A percentile compares a stretch with the other conserved stretches of the same genome.
These are phyloP conservation scores for Leccinum truebloodii DNA, from an alignment of 768 basidiomycete species.

Conservation along the genomic window DNA sequence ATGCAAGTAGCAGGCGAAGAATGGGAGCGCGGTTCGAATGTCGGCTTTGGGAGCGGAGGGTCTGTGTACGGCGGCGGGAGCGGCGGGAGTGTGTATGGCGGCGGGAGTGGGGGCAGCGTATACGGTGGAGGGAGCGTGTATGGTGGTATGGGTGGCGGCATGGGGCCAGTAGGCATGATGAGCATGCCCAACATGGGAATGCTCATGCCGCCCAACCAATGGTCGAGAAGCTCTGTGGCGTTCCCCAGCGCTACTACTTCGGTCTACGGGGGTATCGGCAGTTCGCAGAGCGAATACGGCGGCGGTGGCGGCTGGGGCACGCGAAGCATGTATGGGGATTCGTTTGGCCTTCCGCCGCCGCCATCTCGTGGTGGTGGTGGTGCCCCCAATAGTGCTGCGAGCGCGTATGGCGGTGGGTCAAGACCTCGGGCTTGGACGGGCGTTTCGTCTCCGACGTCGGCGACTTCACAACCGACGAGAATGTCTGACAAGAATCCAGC, in stretches of 20 bases:
- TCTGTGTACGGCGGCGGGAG: slow-evolving; percentile 39
- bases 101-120: slow-evolving; percentile 33
- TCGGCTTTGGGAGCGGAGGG: slow-evolving; percentile 42
- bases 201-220: slow-evolving; percentile 39
- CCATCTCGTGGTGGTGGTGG: slow-evolving; percentile 17
- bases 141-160: slow-evolving; percentile 39
- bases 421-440: slow-evolving; percentile 39
- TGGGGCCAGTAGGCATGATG: slow-evolving; percentile 42
- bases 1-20: slow-evolving; percentile 88
- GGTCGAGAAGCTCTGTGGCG: slow-evolving; percentile 48
- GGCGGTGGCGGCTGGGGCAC: slow-evolving; percentile 52
- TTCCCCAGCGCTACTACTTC: slow-evolving; percentile 51
- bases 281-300: slow-evolving; percentile 66
- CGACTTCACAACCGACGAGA: slow-evolving; percentile 8
- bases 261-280: slow-evolving; percentile 55
- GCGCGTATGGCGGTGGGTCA: slow-evolving; percentile 21
- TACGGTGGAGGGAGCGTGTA: slow-evolving; percentile 48
- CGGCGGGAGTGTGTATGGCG: slow-evolving; percentile 51
- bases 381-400: slow-evolving; percentile 17
- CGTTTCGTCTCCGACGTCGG: slow-evolving; percentile 20
- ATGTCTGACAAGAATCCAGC: slow-evolving; percentile 21
- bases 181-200: slow-evolving; percentile 40
- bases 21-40: slow-evolving; percentile 79
- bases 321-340: slow-evolving; percentile 71
- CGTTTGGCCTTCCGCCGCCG: slow-evolving; percentile 45